A percentile compares a stretch with the other conserved stretches of the same genome.
phyloP scores from a whole-genome alignment of 139 green algal species.

The Parachlorella kessleri region DNA sequence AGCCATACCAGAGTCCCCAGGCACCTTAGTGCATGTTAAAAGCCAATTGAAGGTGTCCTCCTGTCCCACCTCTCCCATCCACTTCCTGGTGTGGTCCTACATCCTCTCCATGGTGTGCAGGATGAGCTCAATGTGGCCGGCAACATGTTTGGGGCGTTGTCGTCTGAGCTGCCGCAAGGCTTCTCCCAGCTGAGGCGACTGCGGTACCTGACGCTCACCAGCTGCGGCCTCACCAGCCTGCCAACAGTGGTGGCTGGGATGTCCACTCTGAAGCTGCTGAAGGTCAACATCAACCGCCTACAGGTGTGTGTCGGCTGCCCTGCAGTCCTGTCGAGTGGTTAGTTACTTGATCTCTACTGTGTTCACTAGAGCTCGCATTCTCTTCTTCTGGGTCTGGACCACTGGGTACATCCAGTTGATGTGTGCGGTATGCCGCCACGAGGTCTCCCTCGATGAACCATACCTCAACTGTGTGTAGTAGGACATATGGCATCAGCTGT shows the following conservation, averaged over 20 bases:
- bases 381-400: no score
- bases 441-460: no score
- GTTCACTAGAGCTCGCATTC: no score
- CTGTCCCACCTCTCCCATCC: neutral
- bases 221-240: conserved; percentile 10
- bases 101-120: neutral
- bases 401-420: no score
- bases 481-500: no score
- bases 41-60: neutral
- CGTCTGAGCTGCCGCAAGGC: neutral
- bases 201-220: conserved; percentile 15
- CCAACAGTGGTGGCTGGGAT: conserved; percentile 7
- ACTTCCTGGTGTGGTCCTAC: neutral
- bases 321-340: no score
- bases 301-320: no score
- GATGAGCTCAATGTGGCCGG: conserved; percentile 21
- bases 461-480: no score
- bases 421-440: no score
- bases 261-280: conserved; percentile 7
- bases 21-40: neutral
- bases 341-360: no score
- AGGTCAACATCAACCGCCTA: conserved; percentile 25
- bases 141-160: conserved; percentile 10
- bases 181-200: conserved; percentile 1
- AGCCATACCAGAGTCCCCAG: no score